Base-by-base conservation (phyloP, 2,329 filamentous ascomycete species). In the Pseudocercospora fuligena region DNA sequence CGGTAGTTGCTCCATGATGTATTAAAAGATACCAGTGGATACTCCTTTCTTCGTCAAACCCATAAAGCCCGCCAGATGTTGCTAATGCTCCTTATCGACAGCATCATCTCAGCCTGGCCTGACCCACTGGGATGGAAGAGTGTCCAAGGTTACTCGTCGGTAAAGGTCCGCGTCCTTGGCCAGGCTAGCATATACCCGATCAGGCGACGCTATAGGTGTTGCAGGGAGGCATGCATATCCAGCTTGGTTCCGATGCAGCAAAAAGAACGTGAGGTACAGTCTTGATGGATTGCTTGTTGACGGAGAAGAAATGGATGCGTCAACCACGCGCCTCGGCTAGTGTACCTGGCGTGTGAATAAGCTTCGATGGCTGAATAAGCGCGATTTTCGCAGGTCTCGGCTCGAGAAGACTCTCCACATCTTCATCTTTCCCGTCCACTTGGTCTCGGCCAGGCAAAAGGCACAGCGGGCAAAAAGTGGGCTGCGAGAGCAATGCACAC, bases 181-280 rank as follows among this genome's bases (percentile, higher is more conserved):
- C 51, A 31, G 27, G 51, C 51, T 56, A n/a, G 51, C 51, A n/a
- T 33, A 56, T 14, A n/a, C 27, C 51, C 14, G 51, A 56, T 56
- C 51, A 11, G 27, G 51, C 12, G 51, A 19, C 14, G 16, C 23
- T 56, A 56, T 33, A 19, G 51, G 33, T 25, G 16, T 27, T 31
- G 27, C 25, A 56, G 16, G 16, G 51, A 56, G 16, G 14, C 51
- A 27, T 27, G 23, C 27, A 31, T 25, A 54, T 27, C 11, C n/a
- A 25, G 16, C 25, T 14, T 3, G 4, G 11, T n/a, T 54, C 23
- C 51, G 9, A 54, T 29, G 21, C 23, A 16, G 47, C 47, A 21
- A 16, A 16, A 25, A 6, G 46, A 49, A 51, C 16, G 3, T n/a
- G 40, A 16, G 7, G 40, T 43, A 43, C 40, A 43, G 40, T 43